phyloP scores from a whole-genome alignment of 73 alveolate species.

The Tetrahymena thermophila region DNA sequence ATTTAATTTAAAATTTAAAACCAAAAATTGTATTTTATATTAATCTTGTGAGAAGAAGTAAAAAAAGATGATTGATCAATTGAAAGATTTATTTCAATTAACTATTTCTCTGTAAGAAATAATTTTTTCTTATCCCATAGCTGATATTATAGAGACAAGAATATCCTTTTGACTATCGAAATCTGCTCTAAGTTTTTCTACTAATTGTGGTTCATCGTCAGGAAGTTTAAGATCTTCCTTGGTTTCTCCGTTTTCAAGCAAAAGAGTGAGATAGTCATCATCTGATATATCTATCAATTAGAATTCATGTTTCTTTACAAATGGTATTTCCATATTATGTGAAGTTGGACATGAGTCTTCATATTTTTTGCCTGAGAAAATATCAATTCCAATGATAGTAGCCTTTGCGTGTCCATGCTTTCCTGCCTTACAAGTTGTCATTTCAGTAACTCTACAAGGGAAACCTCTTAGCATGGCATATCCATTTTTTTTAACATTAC shows the following conservation, averaged over 20 bases:
- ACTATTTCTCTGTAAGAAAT: constrained; percentile 75
- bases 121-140: constrained; percentile 77
- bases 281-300: constrained; percentile 64
- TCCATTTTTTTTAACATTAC: constrained; percentile 71
- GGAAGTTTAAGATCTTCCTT: constrained; percentile 88
- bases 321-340: constrained; percentile 84
- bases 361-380: constrained; percentile 74
- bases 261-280: no score
- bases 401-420: constrained; percentile 95
- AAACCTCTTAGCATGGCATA: constrained; percentile 71
- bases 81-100: no score
- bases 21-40: no score
- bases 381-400: constrained; percentile 80
- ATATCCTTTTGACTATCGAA: constrained; percentile 71
- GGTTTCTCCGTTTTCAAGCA: constrained; percentile 70
- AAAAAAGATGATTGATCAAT: no score
- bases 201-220: constrained; percentile 66
- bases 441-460: constrained; percentile 77
- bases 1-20: no score
- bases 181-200: constrained; percentile 47
- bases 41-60: no score
- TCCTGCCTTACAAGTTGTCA: constrained; percentile 79
- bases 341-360: constrained; percentile 86
- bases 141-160: constrained; percentile 67
- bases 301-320: constrained; percentile 71